Evolutionary conservation across 2,329 filamentous ascomycete species (phyloP), one percentile per base, ranked within the genome.

Genomic region (Capronia epimyces): DNA sequence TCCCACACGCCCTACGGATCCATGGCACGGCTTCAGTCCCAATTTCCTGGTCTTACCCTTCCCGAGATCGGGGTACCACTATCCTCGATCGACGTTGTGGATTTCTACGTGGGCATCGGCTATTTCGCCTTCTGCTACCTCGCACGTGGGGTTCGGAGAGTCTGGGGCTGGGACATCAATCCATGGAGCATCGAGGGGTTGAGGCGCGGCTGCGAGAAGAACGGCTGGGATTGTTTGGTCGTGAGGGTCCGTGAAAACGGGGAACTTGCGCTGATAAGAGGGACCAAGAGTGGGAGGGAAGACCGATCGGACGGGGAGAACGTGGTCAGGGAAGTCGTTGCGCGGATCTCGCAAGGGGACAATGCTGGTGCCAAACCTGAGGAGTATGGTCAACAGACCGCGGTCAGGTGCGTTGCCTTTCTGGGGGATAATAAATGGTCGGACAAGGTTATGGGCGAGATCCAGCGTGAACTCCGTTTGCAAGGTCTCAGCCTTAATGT

Each of bases 81-180:
- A 10, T 45, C 46, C 6, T 63, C 67, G 21, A 63, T 68, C 16
- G 66, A 67, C 43, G 72, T 74, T 0, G 79, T 94, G 0, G 91
- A 97, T 67, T 71, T 97, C 53, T 96, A 95, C 70, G 88, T 87
- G 0, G 91, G 91, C 0, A 95, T 96, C 58, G 91, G 91, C 3
- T 96, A 96, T 69, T 96, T 97, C 69, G 81, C 86, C 2, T 95
- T 96, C 64, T 86, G 82, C 25, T 96, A 95, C 68, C 78, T 83
- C 5, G 76, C 73, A 52, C 78, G 84, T 15, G 89, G 88, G 0
- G 71, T 90, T 62, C 71, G 62, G 7, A 72, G 78, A 43, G 84
- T 96, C 1, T 72, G 93, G 36, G 87, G 89, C 60, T 97, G 88
- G 86, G 91, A 97, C 68, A 73, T 96, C 40, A 96, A 95, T 66